Percentiles rank a stretch among this genome's conserved stretches.
These are phyloP conservation scores for Xylaria venustula DNA, from an alignment of 495 filamentous ascomycete species.

Conservation along the genomic window DNA sequence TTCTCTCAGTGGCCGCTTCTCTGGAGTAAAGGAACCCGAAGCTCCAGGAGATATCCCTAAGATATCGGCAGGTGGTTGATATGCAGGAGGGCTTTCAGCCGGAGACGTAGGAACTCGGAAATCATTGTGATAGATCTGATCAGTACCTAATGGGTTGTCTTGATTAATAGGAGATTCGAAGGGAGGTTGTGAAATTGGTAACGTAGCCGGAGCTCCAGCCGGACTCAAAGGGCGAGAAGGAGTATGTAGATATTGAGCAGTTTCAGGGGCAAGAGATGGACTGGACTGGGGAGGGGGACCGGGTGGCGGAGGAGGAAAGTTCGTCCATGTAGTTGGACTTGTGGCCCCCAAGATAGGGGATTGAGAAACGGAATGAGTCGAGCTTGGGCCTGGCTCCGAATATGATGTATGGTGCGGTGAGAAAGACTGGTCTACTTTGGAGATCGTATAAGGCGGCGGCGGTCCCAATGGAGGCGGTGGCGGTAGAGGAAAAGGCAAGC, in stretches of 20 bases:
- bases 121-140: neutral
- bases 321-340: constrained; percentile 2
- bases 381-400: neutral
- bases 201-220: neutral
- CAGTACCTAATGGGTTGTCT: neutral
- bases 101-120: neutral
- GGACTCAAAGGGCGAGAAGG: neutral
- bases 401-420: neutral
- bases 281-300: constrained; percentile 13
- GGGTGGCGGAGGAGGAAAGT: constrained; percentile 15
- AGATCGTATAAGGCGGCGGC: constrained; percentile 15
- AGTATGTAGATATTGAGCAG: neutral
- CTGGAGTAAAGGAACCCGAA: neutral
- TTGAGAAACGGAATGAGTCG: neutral
- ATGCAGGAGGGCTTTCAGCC: neutral
- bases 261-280: neutral
- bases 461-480: neutral
- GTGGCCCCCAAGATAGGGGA: neutral
- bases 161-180: neutral
- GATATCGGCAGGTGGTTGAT: neutral
- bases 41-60: neutral
- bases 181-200: neutral
- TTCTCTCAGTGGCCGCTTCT: neutral
- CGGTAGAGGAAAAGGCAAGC: neutral
- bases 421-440: neutral